phyloP scores from a whole-genome alignment of 148 eudicot genomes.

The Cornus florida region DNA sequence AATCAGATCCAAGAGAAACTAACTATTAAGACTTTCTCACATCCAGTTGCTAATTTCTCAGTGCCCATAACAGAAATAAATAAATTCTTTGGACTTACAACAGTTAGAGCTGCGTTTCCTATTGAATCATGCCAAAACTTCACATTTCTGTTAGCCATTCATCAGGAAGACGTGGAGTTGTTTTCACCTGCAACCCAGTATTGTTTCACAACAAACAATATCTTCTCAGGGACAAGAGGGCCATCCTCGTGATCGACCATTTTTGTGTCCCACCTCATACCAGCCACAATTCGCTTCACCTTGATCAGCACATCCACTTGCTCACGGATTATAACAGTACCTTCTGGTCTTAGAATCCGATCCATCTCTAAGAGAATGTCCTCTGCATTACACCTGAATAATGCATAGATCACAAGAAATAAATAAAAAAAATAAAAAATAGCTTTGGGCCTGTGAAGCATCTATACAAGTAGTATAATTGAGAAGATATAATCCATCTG shows the following conservation, averaged over 20 bases:
- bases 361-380: conserved; percentile 45
- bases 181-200: conserved; percentile 41
- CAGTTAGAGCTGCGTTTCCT: not conserved
- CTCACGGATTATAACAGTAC: conserved; percentile 37
- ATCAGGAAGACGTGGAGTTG: conserved; percentile 23
- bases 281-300: conserved; percentile 34
- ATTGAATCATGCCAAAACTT: not conserved
- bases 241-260: conserved; percentile 53
- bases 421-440: too few relatives aligned
- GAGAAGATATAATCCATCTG: not conserved
- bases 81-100: not conserved
- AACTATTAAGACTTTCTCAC: not conserved
- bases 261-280: conserved; percentile 46
- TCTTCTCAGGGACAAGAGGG: conserved; percentile 41
- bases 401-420: not conserved
- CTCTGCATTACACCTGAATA: conserved; percentile 35
- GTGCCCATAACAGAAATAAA: not conserved
- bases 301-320: conserved; percentile 35
- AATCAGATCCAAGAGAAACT: not conserved
- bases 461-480: not conserved
- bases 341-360: conserved; percentile 43
- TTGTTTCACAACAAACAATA: conserved; percentile 40
- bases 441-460: not conserved
- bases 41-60: not conserved
- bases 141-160: not conserved